Percentiles rank a stretch among this genome's conserved stretches.
These are phyloP conservation scores for Xylaria sp. DNA, from an alignment of 2,329 filamentous ascomycete species.

Conservation along the genomic window DNA sequence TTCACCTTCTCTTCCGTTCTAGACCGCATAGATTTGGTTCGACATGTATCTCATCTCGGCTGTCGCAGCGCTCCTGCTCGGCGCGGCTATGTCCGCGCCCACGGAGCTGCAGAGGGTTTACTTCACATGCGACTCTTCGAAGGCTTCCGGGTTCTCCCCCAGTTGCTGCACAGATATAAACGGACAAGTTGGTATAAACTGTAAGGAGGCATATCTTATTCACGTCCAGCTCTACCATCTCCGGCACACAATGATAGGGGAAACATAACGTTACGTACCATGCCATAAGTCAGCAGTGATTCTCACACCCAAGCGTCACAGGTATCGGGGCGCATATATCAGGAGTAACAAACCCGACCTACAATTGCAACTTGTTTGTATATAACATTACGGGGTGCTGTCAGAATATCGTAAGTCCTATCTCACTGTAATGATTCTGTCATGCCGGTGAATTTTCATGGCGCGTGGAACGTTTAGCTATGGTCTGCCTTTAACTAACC, in stretches of 20 bases:
- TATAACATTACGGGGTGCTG: conserved; percentile 47
- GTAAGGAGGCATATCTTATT: conserved; percentile 31
- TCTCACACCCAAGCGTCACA: conserved; percentile 17
- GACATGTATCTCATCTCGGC: conserved; percentile 35
- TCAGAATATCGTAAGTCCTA: conserved; percentile 40
- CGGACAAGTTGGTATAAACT: conserved; percentile 45
- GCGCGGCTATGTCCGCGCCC: conserved; percentile 29
- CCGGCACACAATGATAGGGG: not conserved
- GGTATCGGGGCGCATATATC: conserved; percentile 42
- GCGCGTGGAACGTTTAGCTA: not conserved
- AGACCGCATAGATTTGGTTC: not conserved
- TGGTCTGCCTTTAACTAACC: not conserved
- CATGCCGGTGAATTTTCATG: not conserved
- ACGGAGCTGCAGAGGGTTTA: conserved; percentile 23
- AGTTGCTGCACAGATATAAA: conserved; percentile 44
- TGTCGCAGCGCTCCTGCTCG: conserved; percentile 30
- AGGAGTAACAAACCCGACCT: conserved; percentile 40
- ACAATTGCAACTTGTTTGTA: conserved; percentile 44
- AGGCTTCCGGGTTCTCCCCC: conserved; percentile 39
- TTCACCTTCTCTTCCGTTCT: not conserved
- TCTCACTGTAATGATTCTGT: not conserved
- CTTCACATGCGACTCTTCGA: conserved; percentile 41
- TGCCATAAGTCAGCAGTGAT: not conserved
- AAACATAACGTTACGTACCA: not conserved
- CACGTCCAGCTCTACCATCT: not conserved